Evolutionary conservation across 1,139 yeast species (phyloP), one percentile per base, ranked within the genome.

Genomic region (Yamadazyma dendronema): DNA sequence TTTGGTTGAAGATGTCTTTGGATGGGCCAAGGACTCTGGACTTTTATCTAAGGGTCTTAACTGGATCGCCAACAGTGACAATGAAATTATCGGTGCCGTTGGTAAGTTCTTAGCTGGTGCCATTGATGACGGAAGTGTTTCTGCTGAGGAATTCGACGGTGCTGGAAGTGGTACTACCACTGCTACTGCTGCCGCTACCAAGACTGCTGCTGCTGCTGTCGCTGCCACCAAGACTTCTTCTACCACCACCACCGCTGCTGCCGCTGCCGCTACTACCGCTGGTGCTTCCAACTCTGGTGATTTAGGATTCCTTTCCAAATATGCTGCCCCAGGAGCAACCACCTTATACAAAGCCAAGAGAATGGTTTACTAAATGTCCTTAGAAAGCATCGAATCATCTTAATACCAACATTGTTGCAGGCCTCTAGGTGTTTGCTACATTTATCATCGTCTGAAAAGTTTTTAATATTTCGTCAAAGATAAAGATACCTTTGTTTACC

Each of bases 11-110:
- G 72, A 67, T 37, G 43, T 67, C 33, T 66, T 54, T 57, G 29
- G 33, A 32, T 70, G 72, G 72, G 67, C 74, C 43, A 65, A 68
- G 54, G 37, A 48, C 15, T 55, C 62, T 17, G 76, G 76, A 42
- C 40, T 69, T 32, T 62, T 71, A 52, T 51, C 49, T 44, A 37
- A 53, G 15, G 65, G 61, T 42, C 50, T 69, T 38, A 36, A 43
- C 30, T 67, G 59, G 57, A 50, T 70, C 40, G 44, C 49, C 29
- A 46, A 45, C 34, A 54, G 62, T 53, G 67, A 67, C 43, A 64
- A 66, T 39, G 42, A 28, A 9, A 46, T 44, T 28, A 38, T 44
- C 25, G 17, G 28, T 28, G 35, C 48, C 17, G 35, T 48, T 28
- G 53, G 49, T 25, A 26, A 34, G 12, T 41, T 49, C 58, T 36